Conservation (phyloP, 129 eudicot genomes). For the Arctium lappa region DNA sequence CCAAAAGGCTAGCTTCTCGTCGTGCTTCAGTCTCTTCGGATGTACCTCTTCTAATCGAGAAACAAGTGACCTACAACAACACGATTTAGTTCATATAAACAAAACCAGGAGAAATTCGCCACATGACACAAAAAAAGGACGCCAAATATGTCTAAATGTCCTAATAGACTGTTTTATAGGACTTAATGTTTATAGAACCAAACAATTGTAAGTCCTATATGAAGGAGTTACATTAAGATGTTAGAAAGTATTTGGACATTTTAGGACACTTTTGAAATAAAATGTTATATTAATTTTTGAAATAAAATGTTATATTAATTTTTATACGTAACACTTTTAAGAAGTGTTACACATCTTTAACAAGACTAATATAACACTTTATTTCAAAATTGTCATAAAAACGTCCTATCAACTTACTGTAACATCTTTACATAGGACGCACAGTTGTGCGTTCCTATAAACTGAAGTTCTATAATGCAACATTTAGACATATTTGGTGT, state of each 20-base stretch:
- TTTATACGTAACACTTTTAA: no score
- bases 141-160: background rate
- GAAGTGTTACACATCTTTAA: no score
- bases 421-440: background rate
- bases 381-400: no score
- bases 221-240: no score
- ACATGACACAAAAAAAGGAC: background rate
- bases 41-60: slow-evolving; percentile 72
- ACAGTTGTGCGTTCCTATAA: background rate
- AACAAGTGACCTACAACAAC: slow-evolving; percentile 59
- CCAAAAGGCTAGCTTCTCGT: slow-evolving; percentile 96
- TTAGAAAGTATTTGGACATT: background rate
- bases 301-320: no score
- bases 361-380: no score
- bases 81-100: background rate
- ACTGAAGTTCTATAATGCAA: background rate
- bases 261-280: background rate
- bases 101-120: slow-evolving; percentile 4
- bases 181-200: background rate
- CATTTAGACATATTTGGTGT: background rate
- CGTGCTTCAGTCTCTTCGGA: slow-evolving; percentile 73
- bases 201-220: no score
- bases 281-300: background rate
- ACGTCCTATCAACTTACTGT: background rate
- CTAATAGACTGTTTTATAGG: background rate